These are phyloP conservation scores for Bolboschoenoplectus hybrid DNA, from an alignment of 202 grass and related monocot species.

Conservation along the genomic window DNA sequence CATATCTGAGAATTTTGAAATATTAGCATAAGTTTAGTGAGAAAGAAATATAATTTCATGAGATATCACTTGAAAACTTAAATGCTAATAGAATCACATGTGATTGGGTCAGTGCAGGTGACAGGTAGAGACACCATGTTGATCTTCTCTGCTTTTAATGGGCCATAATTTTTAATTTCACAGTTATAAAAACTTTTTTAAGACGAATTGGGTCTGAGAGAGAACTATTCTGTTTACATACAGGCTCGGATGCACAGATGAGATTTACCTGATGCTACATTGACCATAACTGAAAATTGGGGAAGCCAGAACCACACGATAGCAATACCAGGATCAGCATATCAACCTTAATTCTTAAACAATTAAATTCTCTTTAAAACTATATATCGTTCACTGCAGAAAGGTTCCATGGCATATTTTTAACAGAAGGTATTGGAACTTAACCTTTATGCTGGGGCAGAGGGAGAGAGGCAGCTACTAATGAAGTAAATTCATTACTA, in stretches of 20 bases:
- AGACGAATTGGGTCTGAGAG: neutral
- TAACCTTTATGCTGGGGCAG: neutral
- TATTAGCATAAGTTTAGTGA: neutral
- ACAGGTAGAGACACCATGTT: neutral
- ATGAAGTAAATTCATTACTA: too few relatives aligned
- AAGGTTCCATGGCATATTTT: neutral
- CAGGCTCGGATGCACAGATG: neutral
- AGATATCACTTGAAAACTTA: conserved; percentile 5
- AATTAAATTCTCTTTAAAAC: neutral
- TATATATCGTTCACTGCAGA: neutral
- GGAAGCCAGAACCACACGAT: neutral
- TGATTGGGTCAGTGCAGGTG: neutral
- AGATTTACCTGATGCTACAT: neutral
- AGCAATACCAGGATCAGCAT: neutral
- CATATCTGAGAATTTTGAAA: conserved; percentile 59
- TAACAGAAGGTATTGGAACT: neutral
- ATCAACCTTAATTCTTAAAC: neutral
- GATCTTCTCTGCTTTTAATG: neutral
- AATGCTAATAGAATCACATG: neutral
- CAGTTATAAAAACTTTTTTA: neutral
- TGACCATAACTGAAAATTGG: neutral
- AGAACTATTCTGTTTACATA: neutral
- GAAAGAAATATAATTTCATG: neutral
- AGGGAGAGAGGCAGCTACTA: too few relatives aligned
- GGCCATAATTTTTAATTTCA: neutral